A percentile compares a stretch with the other conserved stretches of the same genome.
phyloP scores from a whole-genome alignment of 164 flowering plant species.

The Berberis vulgaris region DNA sequence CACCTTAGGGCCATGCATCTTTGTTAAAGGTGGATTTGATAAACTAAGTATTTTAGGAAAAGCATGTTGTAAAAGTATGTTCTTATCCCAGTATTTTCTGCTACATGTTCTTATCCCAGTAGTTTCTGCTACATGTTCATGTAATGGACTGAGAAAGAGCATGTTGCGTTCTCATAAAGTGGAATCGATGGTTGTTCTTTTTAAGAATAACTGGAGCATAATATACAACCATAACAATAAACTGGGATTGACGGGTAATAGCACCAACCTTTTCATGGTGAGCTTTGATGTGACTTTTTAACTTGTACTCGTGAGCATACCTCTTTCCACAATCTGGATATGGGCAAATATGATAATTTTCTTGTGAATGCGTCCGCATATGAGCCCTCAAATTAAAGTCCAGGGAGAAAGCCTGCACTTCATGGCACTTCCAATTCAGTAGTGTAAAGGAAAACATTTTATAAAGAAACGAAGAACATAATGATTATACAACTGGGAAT shows the following conservation, averaged over 20 bases:
- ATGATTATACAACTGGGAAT: too few relatives aligned
- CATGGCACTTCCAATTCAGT: not conserved
- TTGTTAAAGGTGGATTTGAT: too few relatives aligned
- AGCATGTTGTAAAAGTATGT: too few relatives aligned
- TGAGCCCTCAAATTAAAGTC: constrained; percentile 97
- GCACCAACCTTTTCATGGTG: constrained; percentile 87
- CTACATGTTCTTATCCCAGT: too few relatives aligned
- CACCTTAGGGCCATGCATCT: too few relatives aligned
- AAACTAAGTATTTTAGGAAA: too few relatives aligned
- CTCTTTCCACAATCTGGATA: constrained; percentile 94
- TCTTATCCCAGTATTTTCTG: too few relatives aligned
- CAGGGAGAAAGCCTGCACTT: constrained; percentile 88
- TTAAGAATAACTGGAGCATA: not conserved
- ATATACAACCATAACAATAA: not conserved
- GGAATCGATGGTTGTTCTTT: not conserved
- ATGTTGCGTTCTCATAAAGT: not conserved
- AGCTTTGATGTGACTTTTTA: constrained; percentile 72
- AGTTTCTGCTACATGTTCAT: too few relatives aligned
- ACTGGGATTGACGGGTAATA: not conserved
- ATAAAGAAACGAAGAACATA: too few relatives aligned
- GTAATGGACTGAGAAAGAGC: too few relatives aligned
- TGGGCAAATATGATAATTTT: constrained; percentile 91
- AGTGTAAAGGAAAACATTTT: not conserved
- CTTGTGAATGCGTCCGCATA: constrained; percentile 97
- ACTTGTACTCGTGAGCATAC: constrained; percentile 96